These are phyloP conservation scores for Trametes meyenii DNA, from an alignment of 768 basidiomycete genomes.

Conservation along the genomic window DNA sequence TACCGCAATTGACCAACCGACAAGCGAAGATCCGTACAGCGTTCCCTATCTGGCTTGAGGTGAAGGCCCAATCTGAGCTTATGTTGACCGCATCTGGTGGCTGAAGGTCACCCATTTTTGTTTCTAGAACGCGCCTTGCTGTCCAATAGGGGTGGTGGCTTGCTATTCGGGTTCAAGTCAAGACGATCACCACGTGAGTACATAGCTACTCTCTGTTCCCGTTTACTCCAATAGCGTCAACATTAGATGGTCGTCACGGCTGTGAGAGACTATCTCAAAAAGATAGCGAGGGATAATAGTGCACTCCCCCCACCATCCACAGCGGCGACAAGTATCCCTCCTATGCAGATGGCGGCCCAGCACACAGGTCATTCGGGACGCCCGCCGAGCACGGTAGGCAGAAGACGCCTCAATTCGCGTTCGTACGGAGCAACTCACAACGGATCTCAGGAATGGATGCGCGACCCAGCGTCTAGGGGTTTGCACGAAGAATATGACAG, in stretches of 20 bases:
- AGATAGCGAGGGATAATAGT: conserved; percentile 41
- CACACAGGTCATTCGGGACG: neutral
- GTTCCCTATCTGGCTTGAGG: conserved; percentile 86
- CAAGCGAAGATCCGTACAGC: conserved; percentile 45
- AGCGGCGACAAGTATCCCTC: conserved; percentile 24
- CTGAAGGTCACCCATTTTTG: neutral
- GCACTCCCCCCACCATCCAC: conserved; percentile 23
- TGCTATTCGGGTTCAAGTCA: conserved; percentile 82
- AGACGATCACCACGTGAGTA: conserved; percentile 75
- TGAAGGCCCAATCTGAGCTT: conserved; percentile 28
- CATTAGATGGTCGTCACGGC: conserved; percentile 63
- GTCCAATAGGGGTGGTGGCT: conserved; percentile 77
- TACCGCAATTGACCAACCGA: neutral
- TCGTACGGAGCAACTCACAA: conserved; percentile 16
- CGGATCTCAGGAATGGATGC: conserved; percentile 35
- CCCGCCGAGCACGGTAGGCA: conserved; percentile 22
- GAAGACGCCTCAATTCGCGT: conserved; percentile 11
- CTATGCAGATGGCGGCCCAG: conserved; percentile 18
- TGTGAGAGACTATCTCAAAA: conserved; percentile 71
- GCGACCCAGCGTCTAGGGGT: conserved; percentile 35
- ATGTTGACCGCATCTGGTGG: neutral
- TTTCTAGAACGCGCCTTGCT: conserved; percentile 81
- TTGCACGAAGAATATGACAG: conserved; percentile 33
- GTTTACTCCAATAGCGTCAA: conserved; percentile 1
- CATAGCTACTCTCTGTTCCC: conserved; percentile 4